Evolutionary conservation across 345 rosid genomes (phyloP), one percentile per base, ranked within the genome.

Genomic region (Murraya paniculata): DNA sequence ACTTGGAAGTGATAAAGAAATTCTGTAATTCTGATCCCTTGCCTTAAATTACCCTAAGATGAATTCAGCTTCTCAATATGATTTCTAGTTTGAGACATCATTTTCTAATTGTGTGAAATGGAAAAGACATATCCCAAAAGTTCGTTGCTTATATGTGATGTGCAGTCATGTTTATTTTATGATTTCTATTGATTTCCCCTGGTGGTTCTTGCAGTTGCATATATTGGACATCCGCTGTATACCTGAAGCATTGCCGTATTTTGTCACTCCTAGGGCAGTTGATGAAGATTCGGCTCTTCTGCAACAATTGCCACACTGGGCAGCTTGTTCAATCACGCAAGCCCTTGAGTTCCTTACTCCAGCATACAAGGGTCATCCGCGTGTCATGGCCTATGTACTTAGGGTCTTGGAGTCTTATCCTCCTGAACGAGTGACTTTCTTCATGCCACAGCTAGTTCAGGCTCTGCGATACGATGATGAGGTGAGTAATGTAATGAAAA

Each of bases 231-330:
- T 97, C 48, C 97, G 93, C 78, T 83, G 89, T 78, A 90, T 97
- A 78, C 94, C 99, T 31, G 97, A 97, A 88, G 98, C 99, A 75
- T 87, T 97, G 86, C 99, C 99, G 13, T 94, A 88, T 82, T 90
- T 97, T 89, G 98, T 97, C 77, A 94, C 93, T 71, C 98, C 98
- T 21, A 94, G 89, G 85, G 94, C 93, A 82, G 97, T 94, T 82
- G 98, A 94, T 74, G 98, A 94, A 81, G 89, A 97, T 80, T 97
- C 99, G 38, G 90, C 77, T 70, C 95, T 97, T 85, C 80, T 97
- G 90, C 98, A 94, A 84, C 99, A 97, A 86, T 84, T 97, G 79
- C 99, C 99, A 16, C 99, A 97, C 86, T 97, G 99, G 98, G 96
- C 99, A 79, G 92, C 98, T 85, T 97, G 98, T 86, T 94, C 99